Evolutionary conservation across 495 filamentous ascomycete species (phyloP), one percentile per base, ranked within the genome.

Genomic region (Polyplosphaeria fusca): DNA sequence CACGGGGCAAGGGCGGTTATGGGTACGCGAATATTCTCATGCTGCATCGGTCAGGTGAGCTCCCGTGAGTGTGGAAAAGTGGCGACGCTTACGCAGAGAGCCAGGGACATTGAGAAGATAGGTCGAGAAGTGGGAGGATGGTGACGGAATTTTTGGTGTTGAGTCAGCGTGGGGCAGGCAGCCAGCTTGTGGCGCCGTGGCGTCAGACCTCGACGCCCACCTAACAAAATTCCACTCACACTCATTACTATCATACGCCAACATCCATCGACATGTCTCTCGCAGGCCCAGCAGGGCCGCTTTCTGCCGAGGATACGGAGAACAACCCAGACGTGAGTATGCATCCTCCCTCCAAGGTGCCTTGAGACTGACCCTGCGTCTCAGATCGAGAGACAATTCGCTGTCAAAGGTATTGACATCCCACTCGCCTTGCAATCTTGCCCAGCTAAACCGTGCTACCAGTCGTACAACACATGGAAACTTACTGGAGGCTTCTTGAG

Each of bases 301-400:
- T 89, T 70, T 79, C 86, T 59, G 75, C 87, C 26, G 85, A 89
- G 65, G 63, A 85, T 67, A 82, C 85, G 19, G 79, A 88, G 66
- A 91, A 91, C 71, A 77, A 88, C 47, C 85, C 89, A 68, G 87
- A 89, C 76, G 87, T 88, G 71, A 20, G 82, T 45, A n/a, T n/a
- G n/a, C n/a, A n/a, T 32, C 19, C 54, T n/a, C 11, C 42, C 58
- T 69, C n/a, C n/a, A n/a, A n/a, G n/a, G n/a, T n/a, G n/a, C n/a
- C n/a, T n/a, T n/a, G n/a, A n/a, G n/a, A n/a, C n/a, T n/a, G n/a
- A n/a, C n/a, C n/a, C n/a, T n/a, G n/a, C 55, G 18, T 20, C 18
- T 14, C 28, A 98, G 89, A 96, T 98, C 69, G 93, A 99, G 81
- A 96, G 96, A 79, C 94, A 97, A 73, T 99, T 99, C 66, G 93